Conservation (phyloP, 257 asterid species). For the Paraleonurus japonicus region DNA sequence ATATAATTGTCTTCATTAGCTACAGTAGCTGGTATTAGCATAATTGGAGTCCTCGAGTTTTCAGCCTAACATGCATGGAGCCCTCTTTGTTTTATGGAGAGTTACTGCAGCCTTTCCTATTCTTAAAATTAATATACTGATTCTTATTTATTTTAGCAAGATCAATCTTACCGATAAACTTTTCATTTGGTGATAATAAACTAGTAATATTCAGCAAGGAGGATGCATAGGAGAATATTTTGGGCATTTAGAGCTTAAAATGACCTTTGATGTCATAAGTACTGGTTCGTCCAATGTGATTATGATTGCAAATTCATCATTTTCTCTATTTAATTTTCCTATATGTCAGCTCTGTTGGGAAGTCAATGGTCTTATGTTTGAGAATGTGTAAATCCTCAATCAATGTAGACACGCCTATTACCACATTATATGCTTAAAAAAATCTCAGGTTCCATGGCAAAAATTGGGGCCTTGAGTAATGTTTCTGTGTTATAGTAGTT, state of each 20-base stretch:
- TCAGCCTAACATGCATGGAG: not conserved
- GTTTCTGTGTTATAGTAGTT: not conserved
- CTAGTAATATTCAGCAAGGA: not conserved
- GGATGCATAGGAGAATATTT: not conserved
- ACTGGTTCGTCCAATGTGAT: slow-evolving; percentile 1
- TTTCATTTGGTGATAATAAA: not conserved
- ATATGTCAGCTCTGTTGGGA: not conserved
- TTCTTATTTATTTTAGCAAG: not conserved
- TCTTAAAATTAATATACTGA: not conserved
- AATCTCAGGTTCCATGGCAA: not conserved
- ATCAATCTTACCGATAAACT: not conserved
- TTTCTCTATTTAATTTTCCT: not conserved
- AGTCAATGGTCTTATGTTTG: not conserved
- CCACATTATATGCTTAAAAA: not conserved
- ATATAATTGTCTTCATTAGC: not conserved
- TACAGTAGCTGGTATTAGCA: no score
- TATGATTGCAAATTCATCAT: not conserved
- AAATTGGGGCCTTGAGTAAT: not conserved
- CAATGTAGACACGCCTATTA: not conserved
- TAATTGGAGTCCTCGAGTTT: not conserved
- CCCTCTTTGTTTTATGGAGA: not conserved
- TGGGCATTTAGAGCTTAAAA: not conserved
- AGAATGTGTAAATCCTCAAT: not conserved
- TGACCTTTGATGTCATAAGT: not conserved
- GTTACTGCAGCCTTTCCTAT: not conserved